phyloP scores from a whole-genome alignment of 2,329 filamentous ascomycete genomes.

The Plectosphaerella sp. region DNA sequence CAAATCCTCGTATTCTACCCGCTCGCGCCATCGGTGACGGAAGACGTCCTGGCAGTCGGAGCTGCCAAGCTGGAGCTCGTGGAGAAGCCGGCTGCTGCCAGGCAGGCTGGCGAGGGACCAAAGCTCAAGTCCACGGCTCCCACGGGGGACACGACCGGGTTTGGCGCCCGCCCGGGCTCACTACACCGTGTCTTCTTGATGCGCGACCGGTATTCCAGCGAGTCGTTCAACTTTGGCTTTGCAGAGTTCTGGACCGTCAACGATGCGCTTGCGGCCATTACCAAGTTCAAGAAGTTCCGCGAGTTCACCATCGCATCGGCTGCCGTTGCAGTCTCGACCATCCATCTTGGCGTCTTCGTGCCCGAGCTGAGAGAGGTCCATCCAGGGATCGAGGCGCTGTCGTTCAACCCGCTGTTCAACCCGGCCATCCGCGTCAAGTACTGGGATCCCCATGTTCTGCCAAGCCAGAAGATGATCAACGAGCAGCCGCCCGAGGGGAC shows the following conservation, averaged over 20 bases:
- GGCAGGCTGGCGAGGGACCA: slow-evolving; percentile 38
- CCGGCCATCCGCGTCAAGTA: slow-evolving; percentile 65
- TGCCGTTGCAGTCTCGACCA: slow-evolving; percentile 67
- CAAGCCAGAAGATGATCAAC: slow-evolving; percentile 59
- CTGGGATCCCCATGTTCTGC: slow-evolving; percentile 71
- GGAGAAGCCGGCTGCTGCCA: slow-evolving; percentile 46
- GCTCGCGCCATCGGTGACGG: slow-evolving; percentile 64
- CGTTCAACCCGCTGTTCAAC: slow-evolving; percentile 68
- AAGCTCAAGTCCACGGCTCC: slow-evolving; percentile 58
- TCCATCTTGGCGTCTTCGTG: slow-evolving; percentile 81
- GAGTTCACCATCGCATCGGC: slow-evolving; percentile 76
- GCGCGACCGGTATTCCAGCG: slow-evolving; percentile 64
- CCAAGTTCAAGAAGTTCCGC: slow-evolving; percentile 66
- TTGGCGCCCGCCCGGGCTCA: slow-evolving; percentile 70
- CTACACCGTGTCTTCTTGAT: slow-evolving; percentile 73
- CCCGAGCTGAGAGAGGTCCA: slow-evolving; percentile 59
- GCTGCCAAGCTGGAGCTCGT: slow-evolving; percentile 67
- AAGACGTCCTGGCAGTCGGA: slow-evolving; percentile 68
- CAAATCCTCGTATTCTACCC: slow-evolving; percentile 74
- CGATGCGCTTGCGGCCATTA: slow-evolving; percentile 70
- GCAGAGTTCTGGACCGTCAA: slow-evolving; percentile 75
- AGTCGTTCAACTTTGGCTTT: slow-evolving; percentile 79
- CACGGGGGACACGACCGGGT: slow-evolving; percentile 49
- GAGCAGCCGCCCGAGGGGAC: slow-evolving; percentile 37
- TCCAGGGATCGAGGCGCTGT: slow-evolving; percentile 55